Base-by-base conservation (phyloP, 1,284 basidiomycete genomes). In the Ustilago nuda region DNA sequence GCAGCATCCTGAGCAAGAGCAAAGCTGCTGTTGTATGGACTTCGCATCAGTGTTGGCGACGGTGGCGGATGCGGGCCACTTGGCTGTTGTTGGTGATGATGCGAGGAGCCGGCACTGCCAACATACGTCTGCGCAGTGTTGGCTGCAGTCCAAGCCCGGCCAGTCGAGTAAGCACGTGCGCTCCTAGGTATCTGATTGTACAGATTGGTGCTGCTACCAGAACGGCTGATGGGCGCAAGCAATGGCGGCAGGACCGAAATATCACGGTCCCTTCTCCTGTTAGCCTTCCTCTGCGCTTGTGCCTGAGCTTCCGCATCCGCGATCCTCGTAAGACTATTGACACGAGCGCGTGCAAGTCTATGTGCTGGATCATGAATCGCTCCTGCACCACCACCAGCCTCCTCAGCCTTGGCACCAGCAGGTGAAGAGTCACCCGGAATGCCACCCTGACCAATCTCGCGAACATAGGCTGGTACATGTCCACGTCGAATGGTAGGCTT, bases 211-310 rank as follows among this genome's bases (percentile, higher is more conserved):
- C 68, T 76, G 62, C 79, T 81, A 43, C 63, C 65, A 8, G 72
- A 61, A 15, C 81, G 74, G 36, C 59, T 65, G 54, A 61, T 70
- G 23, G 78, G 79, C 1, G 79, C 81, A 3, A 82, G 71, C 33
- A 82, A 64, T 7, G 81, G 81, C 1, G 81, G 81, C 8, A 82
- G 66, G 48, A 81, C 74, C 9, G 75, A 63, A 37, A 82, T 72
- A 51, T 82, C 81, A 7, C 77, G 79, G 37, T 76, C 79, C 39
- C 78, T 66, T 23, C 81, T 80, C 50, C 72, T 77, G 45, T 59
- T 66, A n/a, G 56, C 72, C 55, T 75, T 72, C 46, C 64, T 72
- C 39, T 76, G 74, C 19, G 45, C 60, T 19, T 70, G 71, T 33
- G 63, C 65, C 43, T 76, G 74, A 27, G 45, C 60, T 17, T 70